phyloP scores from a whole-genome alignment of 2,329 filamentous ascomycete genomes.

The Cladophialophora carrionii region DNA sequence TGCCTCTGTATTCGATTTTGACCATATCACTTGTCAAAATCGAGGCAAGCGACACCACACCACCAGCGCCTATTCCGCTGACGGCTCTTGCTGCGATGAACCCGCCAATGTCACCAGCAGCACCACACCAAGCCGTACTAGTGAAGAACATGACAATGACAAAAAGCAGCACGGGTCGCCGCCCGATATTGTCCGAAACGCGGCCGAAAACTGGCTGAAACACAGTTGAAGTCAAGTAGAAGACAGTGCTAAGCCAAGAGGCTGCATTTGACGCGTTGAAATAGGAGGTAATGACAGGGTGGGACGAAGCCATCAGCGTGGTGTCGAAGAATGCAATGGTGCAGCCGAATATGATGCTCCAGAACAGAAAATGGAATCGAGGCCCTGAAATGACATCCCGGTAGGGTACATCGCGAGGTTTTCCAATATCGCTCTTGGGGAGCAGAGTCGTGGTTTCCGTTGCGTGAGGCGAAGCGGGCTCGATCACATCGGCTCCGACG shows the following conservation, averaged over 20 bases:
- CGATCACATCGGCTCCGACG: constrained; percentile 4
- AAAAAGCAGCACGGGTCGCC: constrained; percentile 62
- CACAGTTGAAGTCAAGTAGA: constrained; percentile 74
- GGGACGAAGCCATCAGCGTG: constrained; percentile 79
- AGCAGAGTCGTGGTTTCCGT: constrained; percentile 29
- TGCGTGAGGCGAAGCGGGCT: constrained; percentile 3
- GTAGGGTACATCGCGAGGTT: constrained; percentile 22
- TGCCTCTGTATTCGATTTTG: constrained; percentile 71
- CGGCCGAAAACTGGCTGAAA: constrained; percentile 76
- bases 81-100: constrained; percentile 72
- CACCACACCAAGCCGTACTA: constrained; percentile 70
- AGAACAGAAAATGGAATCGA: constrained; percentile 66
- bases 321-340: constrained; percentile 69
- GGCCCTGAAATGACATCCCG: constrained; percentile 36
- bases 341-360: constrained; percentile 60
- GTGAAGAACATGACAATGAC: constrained; percentile 65
- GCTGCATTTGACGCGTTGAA: constrained; percentile 77
- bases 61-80: constrained; percentile 74
- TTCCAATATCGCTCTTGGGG: constrained; percentile 8
- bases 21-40: constrained; percentile 76
- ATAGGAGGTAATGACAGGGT: constrained; percentile 80
- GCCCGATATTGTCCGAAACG: constrained; percentile 72
- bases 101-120: constrained; percentile 67
- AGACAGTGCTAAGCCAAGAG: constrained; percentile 80
- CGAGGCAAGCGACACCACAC: constrained; percentile 67